Evolutionary conservation across 192 early-diverging fungal genomes (phyloP).

Genomic region (Coemansia sp.): DNA sequence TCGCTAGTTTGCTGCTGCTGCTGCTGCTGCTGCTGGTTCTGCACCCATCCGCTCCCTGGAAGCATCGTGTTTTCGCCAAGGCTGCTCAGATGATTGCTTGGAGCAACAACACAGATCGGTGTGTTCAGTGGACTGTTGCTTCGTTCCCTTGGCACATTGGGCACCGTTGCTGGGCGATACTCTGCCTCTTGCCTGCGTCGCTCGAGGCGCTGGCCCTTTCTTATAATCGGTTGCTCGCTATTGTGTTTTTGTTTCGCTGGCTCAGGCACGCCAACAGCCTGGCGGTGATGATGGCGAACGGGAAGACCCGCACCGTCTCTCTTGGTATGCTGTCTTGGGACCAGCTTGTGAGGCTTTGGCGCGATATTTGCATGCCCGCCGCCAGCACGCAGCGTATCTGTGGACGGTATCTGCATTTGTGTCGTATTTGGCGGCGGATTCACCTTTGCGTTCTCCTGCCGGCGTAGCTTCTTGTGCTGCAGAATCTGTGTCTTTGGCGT

Average conservation of each 20-base stretch:
- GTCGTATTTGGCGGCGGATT: not conserved
- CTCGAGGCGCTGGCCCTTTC: slow-evolving; percentile 9
- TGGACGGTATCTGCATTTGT: not conserved
- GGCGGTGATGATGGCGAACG: too few species aligned
- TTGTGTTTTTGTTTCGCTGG: not conserved
- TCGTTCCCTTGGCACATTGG: not conserved
- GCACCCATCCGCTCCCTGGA: slow-evolving; percentile 18
- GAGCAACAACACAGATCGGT: slow-evolving; percentile 13
- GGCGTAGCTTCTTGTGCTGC: not conserved
- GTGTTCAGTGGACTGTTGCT: slow-evolving; percentile 16
- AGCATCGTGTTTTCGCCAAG: not conserved
- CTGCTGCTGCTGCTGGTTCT: not conserved
- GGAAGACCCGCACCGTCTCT: too few species aligned
- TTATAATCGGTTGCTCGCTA: not conserved
- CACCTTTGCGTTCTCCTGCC: not conserved
- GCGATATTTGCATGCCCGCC: not conserved
- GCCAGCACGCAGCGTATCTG: not conserved
- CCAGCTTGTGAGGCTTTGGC: not conserved
- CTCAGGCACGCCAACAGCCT: not conserved
- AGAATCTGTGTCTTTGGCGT: not conserved
- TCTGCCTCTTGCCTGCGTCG: not conserved
- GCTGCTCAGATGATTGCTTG: not conserved
- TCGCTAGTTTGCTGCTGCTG: not conserved
- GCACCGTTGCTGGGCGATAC: not conserved
- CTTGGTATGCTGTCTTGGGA: not conserved